phyloP scores from a whole-genome alignment of 495 filamentous ascomycete species.

The Neurospora pannonica region DNA sequence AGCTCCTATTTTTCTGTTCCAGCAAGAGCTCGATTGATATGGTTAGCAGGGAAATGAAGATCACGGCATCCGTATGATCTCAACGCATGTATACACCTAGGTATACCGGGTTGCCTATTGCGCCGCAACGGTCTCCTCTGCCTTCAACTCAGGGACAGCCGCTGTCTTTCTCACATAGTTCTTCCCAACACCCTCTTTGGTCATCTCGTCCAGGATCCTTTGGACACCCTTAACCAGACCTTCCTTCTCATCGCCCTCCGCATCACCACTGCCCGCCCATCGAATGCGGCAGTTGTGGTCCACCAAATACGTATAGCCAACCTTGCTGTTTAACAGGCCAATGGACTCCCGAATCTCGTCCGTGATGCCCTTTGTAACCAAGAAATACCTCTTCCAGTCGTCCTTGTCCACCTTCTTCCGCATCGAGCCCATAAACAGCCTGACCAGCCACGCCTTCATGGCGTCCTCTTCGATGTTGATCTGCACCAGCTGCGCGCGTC shows the following conservation, averaged over 20 bases:
- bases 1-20: not conserved
- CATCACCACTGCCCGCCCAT: conserved; percentile 86
- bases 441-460: conserved; percentile 66
- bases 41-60: not conserved
- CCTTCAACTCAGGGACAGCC: not conserved
- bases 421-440: conserved; percentile 55
- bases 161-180: conserved; percentile 7
- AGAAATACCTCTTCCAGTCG: conserved; percentile 68
- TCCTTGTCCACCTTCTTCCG: conserved; percentile 43
- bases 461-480: conserved; percentile 79
- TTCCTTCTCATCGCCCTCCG: conserved; percentile 58
- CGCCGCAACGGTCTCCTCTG: not conserved
- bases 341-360: conserved; percentile 67
- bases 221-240: conserved; percentile 58
- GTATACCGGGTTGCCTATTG: not conserved
- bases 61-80: not conserved
- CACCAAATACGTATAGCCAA: conserved; percentile 90
- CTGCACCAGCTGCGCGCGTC: conserved; percentile 60
- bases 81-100: not conserved
- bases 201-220: conserved; percentile 56
- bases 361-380: conserved; percentile 68
- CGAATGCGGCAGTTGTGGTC: conserved; percentile 82
- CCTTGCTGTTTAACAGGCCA: conserved; percentile 75
- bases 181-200: conserved; percentile 15
- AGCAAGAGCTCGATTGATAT: not conserved